Conservation (phyloP, 2,329 filamentous ascomycete species). For the Alternaria angustiovoidea region DNA sequence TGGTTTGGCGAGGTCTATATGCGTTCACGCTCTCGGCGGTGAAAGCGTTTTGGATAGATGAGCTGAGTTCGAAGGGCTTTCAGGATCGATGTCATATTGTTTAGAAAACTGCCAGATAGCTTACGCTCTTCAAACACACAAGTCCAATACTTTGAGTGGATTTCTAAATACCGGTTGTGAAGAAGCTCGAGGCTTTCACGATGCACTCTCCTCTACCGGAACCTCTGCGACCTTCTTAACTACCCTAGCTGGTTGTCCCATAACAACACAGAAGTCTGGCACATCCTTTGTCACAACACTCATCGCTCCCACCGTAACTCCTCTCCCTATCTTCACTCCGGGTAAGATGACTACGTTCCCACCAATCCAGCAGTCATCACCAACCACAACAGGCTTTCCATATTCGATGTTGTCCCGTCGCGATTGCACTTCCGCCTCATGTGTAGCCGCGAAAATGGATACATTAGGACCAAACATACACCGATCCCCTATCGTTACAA, state of each 20-base stretch:
- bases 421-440: constrained; percentile 60
- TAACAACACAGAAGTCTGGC: constrained; percentile 68
- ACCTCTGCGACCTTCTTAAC: constrained; percentile 50
- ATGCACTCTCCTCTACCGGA: constrained; percentile 12
- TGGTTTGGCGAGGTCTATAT: constrained; percentile 5
- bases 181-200: neutral
- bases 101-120: neutral
- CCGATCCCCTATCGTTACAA: constrained; percentile 62
- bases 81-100: neutral
- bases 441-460: constrained; percentile 61
- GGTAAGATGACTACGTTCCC: constrained; percentile 67
- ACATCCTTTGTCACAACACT: constrained; percentile 84
- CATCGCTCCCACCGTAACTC: constrained; percentile 78
- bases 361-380: constrained; percentile 57
- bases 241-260: constrained; percentile 71
- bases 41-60: neutral
- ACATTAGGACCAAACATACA: constrained; percentile 64
- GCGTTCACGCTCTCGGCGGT: neutral
- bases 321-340: constrained; percentile 79
- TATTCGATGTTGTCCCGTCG: constrained; percentile 59
- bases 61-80: neutral
- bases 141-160: neutral
- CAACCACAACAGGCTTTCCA: constrained; percentile 58
- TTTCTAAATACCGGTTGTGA: neutral
- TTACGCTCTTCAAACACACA: neutral